A percentile compares a stretch with the other conserved stretches of the same genome.
Evolutionary conservation across 441 rosid genomes (phyloP).

Genomic region (Theobroma grandiflorum): DNA sequence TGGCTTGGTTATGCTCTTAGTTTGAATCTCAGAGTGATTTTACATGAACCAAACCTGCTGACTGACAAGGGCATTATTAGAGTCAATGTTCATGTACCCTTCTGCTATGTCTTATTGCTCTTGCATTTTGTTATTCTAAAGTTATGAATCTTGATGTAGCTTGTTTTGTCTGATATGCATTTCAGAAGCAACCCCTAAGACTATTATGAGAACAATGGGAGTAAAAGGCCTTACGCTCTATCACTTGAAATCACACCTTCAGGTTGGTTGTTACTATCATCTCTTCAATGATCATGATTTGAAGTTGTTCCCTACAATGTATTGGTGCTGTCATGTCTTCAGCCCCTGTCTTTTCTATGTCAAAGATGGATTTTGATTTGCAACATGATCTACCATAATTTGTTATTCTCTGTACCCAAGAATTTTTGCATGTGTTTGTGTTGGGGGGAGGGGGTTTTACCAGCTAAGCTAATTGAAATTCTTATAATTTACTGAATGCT

Average conservation of each 20-base stretch:
- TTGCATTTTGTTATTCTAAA: neutral
- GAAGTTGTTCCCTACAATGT: neutral
- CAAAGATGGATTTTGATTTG: neutral
- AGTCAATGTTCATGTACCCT: neutral
- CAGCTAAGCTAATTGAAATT: slow-evolving; percentile 7
- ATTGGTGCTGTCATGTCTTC: neutral
- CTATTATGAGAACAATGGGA: slow-evolving; percentile 95
- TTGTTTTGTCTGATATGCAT: slow-evolving; percentile 23
- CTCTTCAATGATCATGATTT: slow-evolving; percentile 15
- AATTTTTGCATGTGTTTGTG: neutral
- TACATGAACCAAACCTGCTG: neutral
- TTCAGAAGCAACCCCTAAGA: slow-evolving; percentile 95
- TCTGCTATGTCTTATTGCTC: neutral
- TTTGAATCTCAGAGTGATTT: neutral
- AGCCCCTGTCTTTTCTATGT: neutral
- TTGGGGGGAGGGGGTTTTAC: neutral
- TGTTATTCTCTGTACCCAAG: neutral
- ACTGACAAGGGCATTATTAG: neutral
- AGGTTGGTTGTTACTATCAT: slow-evolving; percentile 54
- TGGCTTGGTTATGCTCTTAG: neutral
- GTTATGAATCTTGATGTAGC: slow-evolving; percentile 9
- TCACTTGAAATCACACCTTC: slow-evolving; percentile 95
- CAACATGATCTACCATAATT: neutral
- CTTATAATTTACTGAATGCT: slow-evolving; percentile 15
- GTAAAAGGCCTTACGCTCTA: slow-evolving; percentile 96